phyloP scores from a whole-genome alignment of 1,284 basidiomycete genomes.

The Ceratobasidium papillatum region DNA sequence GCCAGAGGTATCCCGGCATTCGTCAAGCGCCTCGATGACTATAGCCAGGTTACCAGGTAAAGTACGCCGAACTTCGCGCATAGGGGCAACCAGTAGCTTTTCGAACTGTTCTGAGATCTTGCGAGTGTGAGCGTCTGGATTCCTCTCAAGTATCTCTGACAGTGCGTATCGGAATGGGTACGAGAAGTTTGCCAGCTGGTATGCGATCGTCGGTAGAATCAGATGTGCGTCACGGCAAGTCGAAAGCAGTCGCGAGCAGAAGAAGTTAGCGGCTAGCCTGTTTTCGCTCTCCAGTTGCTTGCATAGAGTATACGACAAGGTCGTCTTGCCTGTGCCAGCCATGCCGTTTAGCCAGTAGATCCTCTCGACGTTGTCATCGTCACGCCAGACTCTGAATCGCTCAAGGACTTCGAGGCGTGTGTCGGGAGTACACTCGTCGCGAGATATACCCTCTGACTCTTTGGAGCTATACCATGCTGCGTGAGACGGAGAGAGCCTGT shows the following conservation, averaged over 20 bases:
- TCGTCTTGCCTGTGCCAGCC: constrained; percentile 49
- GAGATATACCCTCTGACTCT: background rate
- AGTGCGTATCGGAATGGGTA: constrained; percentile 15
- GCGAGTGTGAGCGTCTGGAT: constrained; percentile 6
- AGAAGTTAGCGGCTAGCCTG: constrained; percentile 49
- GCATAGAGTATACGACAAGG: constrained; percentile 47
- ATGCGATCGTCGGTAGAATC: constrained; percentile 39
- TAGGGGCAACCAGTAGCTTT: constrained; percentile 22
- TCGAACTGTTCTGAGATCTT: constrained; percentile 21
- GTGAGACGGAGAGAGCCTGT: background rate
- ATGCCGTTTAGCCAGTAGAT: constrained; percentile 48
- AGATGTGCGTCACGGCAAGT: constrained; percentile 22
- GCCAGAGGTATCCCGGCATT: constrained; percentile 17
- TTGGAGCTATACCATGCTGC: constrained; percentile 16
- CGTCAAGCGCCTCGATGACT: constrained; percentile 42
- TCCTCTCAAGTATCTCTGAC: background rate
- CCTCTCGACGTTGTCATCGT: constrained; percentile 8
- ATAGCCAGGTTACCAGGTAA: constrained; percentile 2
- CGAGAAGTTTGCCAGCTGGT: constrained; percentile 37
- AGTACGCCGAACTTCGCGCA: background rate
- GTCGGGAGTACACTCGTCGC: constrained; percentile 30
- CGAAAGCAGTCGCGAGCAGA: constrained; percentile 48
- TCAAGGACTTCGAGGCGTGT: constrained; percentile 38
- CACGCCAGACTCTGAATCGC: constrained; percentile 43
- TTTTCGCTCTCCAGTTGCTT: constrained; percentile 28